These are phyloP conservation scores for Diaporthe caulivora DNA, from an alignment of 2,329 filamentous ascomycete species.

Conservation along the genomic window DNA sequence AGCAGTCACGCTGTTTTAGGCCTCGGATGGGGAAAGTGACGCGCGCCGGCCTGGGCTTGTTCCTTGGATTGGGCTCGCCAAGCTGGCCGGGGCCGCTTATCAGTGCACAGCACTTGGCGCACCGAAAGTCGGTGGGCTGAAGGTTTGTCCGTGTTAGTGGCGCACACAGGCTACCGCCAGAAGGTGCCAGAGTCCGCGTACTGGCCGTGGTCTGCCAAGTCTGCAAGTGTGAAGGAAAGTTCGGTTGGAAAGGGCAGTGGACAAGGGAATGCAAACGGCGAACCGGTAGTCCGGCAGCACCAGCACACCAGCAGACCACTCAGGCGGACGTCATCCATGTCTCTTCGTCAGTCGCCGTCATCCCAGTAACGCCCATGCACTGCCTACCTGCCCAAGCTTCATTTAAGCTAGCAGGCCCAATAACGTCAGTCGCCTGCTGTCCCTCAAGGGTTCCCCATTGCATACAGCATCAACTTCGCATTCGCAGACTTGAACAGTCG, in stretches of 20 bases:
- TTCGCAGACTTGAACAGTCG: neutral
- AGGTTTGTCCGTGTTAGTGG: neutral
- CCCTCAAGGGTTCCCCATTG: neutral
- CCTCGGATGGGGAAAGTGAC: constrained; percentile 22
- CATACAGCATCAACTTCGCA: neutral
- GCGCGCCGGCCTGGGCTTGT: constrained; percentile 1
- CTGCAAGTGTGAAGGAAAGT: constrained; percentile 9
- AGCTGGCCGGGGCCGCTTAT: neutral
- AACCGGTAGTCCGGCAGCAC: constrained; percentile 22
- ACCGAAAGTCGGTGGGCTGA: neutral
- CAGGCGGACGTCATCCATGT: constrained; percentile 25
- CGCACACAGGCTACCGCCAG: neutral
- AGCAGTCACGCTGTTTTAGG: constrained; percentile 25
- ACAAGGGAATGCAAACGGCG: constrained; percentile 5
- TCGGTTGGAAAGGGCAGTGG: constrained; percentile 10
- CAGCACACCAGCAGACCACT: constrained; percentile 10
- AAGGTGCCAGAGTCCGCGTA: neutral
- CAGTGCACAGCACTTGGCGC: neutral
- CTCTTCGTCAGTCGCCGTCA: constrained; percentile 18
- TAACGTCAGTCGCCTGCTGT: neutral
- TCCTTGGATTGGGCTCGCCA: constrained; percentile 12
- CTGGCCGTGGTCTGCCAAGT: constrained; percentile 7
- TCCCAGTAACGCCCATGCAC: constrained; percentile 13
- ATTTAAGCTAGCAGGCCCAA: constrained; percentile 22
- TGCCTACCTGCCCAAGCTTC: constrained; percentile 2